Evolutionary conservation across 306 rosid genomes (phyloP).

Genomic region (Dalbergia cultrata): DNA sequence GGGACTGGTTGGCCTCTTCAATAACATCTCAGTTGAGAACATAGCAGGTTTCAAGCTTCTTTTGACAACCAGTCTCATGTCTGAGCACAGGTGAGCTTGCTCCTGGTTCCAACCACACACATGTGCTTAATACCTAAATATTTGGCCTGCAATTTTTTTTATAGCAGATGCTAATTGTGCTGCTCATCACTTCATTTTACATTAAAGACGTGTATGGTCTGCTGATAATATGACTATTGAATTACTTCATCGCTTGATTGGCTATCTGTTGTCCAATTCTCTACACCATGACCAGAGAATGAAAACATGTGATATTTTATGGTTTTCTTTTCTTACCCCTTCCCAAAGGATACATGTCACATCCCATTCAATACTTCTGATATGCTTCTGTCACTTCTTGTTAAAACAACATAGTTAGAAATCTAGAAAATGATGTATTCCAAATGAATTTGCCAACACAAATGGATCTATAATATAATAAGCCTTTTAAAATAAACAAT

Average conservation of each 20-base stretch:
- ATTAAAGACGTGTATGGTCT: slow-evolving; percentile 10
- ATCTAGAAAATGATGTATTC: not conserved
- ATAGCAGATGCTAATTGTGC: not conserved
- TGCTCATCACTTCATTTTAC: too few relatives aligned
- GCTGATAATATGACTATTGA: not conserved
- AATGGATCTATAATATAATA: not conserved
- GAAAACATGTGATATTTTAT: slow-evolving; percentile 17
- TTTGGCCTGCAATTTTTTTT: slow-evolving; percentile 9
- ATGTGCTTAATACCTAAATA: slow-evolving; percentile 15
- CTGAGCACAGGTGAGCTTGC: slow-evolving; percentile 63
- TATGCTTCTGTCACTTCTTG: not conserved
- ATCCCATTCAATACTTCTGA: not conserved
- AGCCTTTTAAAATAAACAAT: not conserved
- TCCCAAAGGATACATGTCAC: slow-evolving; percentile 7
- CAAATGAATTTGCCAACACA: too few relatives aligned
- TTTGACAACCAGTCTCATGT: slow-evolving; percentile 68
- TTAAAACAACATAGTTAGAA: not conserved
- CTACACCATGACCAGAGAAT: slow-evolving; percentile 13
- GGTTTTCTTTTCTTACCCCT: not conserved
- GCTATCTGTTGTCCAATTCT: not conserved
- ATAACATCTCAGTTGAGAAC: slow-evolving; percentile 83
- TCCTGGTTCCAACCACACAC: not conserved
- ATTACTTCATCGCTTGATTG: slow-evolving; percentile 15
- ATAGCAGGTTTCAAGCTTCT: slow-evolving; percentile 81
- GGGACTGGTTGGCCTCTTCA: slow-evolving; percentile 86